A percentile compares a stretch with the other conserved stretches of the same genome.
Conservation (phyloP, 2,329 filamentous ascomycete genomes). For the Sarocladium oryzae region DNA sequence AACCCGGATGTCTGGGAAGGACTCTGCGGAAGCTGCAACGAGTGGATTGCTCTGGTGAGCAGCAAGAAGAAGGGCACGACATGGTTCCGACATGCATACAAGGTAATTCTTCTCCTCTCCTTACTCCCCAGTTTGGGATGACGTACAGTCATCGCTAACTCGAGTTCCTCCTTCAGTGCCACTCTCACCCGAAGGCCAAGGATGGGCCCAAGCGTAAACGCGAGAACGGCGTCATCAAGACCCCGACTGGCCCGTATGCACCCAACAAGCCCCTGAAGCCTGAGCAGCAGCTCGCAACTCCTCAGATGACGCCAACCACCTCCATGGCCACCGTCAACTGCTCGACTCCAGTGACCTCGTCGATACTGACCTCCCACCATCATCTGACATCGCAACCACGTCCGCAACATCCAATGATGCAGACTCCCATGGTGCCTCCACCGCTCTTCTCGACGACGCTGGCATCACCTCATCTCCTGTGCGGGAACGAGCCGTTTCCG, state of each 20-base stretch:
- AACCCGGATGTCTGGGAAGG: constrained; percentile 80
- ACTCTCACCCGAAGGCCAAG: constrained; percentile 65
- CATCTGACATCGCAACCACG: constrained; percentile 14
- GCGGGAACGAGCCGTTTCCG: constrained; percentile 5
- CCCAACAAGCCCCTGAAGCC: constrained; percentile 14
- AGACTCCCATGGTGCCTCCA: constrained; percentile 5
- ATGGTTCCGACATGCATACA: constrained; percentile 86
- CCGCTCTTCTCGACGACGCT: constrained; percentile 9
- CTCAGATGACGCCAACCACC: constrained; percentile 34
- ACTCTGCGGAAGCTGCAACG: constrained; percentile 69
- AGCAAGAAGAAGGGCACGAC: constrained; percentile 91
- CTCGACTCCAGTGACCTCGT: constrained; percentile 23
- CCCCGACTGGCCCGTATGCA: constrained; percentile 14
- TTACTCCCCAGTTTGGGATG: background rate
- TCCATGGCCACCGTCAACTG: constrained; percentile 14
- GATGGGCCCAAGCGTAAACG: constrained; percentile 62
- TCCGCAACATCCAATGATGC: constrained; percentile 6
- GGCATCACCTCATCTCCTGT: constrained; percentile 6
- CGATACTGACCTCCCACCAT: constrained; percentile 19
- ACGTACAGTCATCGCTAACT: background rate
- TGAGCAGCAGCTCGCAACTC: constrained; percentile 26
- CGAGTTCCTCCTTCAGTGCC: constrained; percentile 43
- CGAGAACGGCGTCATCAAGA: constrained; percentile 49
- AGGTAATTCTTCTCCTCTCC: constrained; percentile 43
- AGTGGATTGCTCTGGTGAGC: constrained; percentile 76